Evolutionary conservation across 169 alveolate species (phyloP).

Genomic region (Perkinsus chesapeaki): DNA sequence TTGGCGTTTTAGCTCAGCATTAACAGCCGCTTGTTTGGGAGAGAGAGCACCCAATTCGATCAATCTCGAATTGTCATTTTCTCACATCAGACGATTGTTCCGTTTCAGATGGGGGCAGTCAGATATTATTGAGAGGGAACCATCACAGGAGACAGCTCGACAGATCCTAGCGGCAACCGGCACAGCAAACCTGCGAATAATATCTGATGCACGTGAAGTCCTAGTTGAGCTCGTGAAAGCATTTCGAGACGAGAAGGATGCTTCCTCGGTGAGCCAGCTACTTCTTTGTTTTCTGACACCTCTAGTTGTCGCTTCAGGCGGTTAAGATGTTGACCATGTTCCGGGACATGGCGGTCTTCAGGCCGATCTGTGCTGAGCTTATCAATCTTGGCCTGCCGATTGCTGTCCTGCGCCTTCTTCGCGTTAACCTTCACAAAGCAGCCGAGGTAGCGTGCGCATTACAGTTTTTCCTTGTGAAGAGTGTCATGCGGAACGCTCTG

Average conservation of each 20-base stretch:
- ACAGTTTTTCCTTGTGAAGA: neutral
- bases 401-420: neutral
- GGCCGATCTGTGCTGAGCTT: neutral
- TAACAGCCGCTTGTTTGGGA: too few species aligned
- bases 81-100: too few species aligned
- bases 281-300: neutral
- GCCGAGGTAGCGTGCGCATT: neutral
- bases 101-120: neutral
- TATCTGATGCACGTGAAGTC: neutral
- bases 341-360: neutral
- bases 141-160: neutral
- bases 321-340: neutral
- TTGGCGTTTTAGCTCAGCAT: too few species aligned
- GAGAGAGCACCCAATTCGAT: too few species aligned
- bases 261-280: neutral
- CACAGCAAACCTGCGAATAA: neutral
- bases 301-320: neutral
- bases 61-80: too few species aligned
- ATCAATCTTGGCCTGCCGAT: neutral
- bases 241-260: neutral
- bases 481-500: too few species aligned
- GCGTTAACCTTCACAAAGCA: neutral
- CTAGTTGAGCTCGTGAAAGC: neutral
- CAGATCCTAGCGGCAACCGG: neutral
- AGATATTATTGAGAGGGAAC: neutral